Percentiles rank a stretch among this genome's conserved stretches.
These are phyloP conservation scores for Geopyxis carbonaria DNA, from an alignment of 495 filamentous ascomycete species.

Conservation along the genomic window DNA sequence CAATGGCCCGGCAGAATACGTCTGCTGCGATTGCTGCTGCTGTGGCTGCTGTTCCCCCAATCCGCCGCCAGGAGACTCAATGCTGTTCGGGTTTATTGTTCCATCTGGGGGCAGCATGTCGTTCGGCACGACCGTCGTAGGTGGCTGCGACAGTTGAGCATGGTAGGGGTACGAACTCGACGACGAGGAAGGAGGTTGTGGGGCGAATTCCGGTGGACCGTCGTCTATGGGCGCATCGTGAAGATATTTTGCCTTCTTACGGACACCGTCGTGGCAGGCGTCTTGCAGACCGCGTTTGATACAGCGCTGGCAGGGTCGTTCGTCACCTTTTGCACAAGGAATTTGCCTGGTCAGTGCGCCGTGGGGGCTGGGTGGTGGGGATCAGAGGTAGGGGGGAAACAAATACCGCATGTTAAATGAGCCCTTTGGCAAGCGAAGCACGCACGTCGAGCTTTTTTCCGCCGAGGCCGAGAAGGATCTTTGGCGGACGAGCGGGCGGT, in stretches of 20 bases:
- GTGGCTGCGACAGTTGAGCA: slow-evolving; percentile 7
- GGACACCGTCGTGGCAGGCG: slow-evolving; percentile 82
- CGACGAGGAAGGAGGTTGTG: slow-evolving; percentile 10
- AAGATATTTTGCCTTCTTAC: slow-evolving; percentile 98
- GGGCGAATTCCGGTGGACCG: slow-evolving; percentile 19
- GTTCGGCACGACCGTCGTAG: slow-evolving; percentile 8
- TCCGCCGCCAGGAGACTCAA: slow-evolving; percentile 19
- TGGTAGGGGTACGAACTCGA: slow-evolving; percentile 15
- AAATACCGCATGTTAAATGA: slow-evolving; percentile 94
- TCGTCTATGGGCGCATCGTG: slow-evolving; percentile 77
- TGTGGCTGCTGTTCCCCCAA: slow-evolving; percentile 15
- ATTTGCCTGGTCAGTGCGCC: slow-evolving; percentile 3
- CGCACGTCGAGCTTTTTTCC: slow-evolving; percentile 90
- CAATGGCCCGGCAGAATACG: slow-evolving; percentile 15
- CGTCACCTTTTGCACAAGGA: slow-evolving; percentile 40
- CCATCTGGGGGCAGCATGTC: slow-evolving; percentile 24
- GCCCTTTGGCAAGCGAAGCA: slow-evolving; percentile 95
- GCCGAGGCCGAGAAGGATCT: slow-evolving; percentile 68
- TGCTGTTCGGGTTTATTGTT: slow-evolving; percentile 23
- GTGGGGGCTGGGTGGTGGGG: not conserved
- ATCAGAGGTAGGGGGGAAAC: slow-evolving; percentile 25
- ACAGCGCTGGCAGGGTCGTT: slow-evolving; percentile 83
- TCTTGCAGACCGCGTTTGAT: slow-evolving; percentile 84
- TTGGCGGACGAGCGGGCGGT: slow-evolving; percentile 33
- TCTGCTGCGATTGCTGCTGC: slow-evolving; percentile 12